Evolutionary conservation across 202 grass and related monocot genomes (phyloP).

Genomic region (Eragrostis tef): DNA sequence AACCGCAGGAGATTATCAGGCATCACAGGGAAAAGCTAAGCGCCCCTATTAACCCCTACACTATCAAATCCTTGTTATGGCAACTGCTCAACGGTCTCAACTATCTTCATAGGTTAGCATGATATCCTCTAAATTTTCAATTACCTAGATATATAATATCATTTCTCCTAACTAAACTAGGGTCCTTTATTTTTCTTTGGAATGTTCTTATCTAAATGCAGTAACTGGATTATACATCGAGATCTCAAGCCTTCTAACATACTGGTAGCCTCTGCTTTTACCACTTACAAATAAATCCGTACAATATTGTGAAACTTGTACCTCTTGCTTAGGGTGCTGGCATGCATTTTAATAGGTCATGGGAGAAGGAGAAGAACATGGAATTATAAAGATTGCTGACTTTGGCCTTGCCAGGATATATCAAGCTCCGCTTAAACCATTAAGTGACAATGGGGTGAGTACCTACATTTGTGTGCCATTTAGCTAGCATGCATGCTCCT

Average conservation of each 20-base stretch:
- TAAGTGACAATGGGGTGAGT: slow-evolving; percentile 93
- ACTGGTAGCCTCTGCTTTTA: slow-evolving; percentile 57
- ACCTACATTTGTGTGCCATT: neutral
- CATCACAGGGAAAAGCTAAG: slow-evolving; percentile 98
- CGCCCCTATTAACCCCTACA: slow-evolving; percentile 71
- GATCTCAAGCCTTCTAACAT: slow-evolving; percentile 99
- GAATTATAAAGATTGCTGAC: slow-evolving; percentile 96
- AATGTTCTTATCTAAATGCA: slow-evolving; percentile 42
- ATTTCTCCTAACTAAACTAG: neutral
- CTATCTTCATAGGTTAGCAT: slow-evolving; percentile 88
- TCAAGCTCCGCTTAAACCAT: slow-evolving; percentile 99
- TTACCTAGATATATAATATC: neutral
- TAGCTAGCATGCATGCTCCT: slow-evolving; percentile 3
- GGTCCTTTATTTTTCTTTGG: neutral
- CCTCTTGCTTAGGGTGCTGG: slow-evolving; percentile 37
- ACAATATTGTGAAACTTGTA: slow-evolving; percentile 18
- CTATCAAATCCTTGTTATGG: slow-evolving; percentile 95
- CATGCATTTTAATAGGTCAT: slow-evolving; percentile 66
- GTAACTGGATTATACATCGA: slow-evolving; percentile 99
- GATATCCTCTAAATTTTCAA: slow-evolving; percentile 19
- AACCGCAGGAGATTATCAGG: slow-evolving; percentile 84
- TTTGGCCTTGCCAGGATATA: slow-evolving; percentile 99
- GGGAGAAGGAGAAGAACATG: slow-evolving; percentile 98
- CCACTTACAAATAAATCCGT: slow-evolving; percentile 33
- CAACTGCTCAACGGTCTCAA: slow-evolving; percentile 98